These are phyloP conservation scores for Penicillium turbatum DNA, from an alignment of 495 filamentous ascomycete species.

Conservation along the genomic window DNA sequence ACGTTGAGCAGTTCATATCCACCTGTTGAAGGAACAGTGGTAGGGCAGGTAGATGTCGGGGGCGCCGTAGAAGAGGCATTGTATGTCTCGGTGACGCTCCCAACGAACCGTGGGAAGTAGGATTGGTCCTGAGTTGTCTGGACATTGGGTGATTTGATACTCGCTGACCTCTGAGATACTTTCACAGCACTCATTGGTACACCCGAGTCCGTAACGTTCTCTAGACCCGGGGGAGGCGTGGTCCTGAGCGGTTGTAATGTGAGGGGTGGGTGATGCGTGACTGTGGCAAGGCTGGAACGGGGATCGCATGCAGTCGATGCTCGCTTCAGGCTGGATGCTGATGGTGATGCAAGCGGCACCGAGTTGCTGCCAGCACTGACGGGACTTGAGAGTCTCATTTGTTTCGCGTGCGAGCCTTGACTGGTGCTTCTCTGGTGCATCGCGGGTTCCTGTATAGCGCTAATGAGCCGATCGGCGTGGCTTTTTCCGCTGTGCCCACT, in stretches of 20 bases:
- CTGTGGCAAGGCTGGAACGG: conserved; percentile 23
- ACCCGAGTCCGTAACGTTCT: conserved; percentile 36
- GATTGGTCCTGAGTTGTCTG: conserved; percentile 13
- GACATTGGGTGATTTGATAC: background rate
- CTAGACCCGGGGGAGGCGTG: conserved; percentile 31
- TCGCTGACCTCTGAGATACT: conserved; percentile 33
- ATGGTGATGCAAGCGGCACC: conserved; percentile 13
- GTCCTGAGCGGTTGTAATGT: conserved; percentile 17
- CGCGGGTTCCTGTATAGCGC: conserved; percentile 64
- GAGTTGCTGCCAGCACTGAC: conserved; percentile 15
- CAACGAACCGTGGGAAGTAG: conserved; percentile 17
- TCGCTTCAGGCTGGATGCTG: background rate
- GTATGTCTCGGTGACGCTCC: background rate
- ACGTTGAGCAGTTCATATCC: conserved; percentile 49
- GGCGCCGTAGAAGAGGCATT: background rate
- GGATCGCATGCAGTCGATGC: conserved; percentile 15
- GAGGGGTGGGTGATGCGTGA: conserved; percentile 20
- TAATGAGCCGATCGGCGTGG: conserved; percentile 71
- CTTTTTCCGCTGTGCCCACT: conserved; percentile 58
- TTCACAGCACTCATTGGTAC: conserved; percentile 40
- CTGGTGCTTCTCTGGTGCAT: conserved; percentile 33
- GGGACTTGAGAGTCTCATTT: conserved; percentile 6
- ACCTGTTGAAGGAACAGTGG: conserved; percentile 8
- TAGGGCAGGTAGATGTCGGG: background rate
- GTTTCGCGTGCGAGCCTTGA: conserved; percentile 20